These are phyloP conservation scores for Mucor irregularis DNA, from an alignment of 371 early-diverging fungal genomes.

Conservation along the genomic window DNA sequence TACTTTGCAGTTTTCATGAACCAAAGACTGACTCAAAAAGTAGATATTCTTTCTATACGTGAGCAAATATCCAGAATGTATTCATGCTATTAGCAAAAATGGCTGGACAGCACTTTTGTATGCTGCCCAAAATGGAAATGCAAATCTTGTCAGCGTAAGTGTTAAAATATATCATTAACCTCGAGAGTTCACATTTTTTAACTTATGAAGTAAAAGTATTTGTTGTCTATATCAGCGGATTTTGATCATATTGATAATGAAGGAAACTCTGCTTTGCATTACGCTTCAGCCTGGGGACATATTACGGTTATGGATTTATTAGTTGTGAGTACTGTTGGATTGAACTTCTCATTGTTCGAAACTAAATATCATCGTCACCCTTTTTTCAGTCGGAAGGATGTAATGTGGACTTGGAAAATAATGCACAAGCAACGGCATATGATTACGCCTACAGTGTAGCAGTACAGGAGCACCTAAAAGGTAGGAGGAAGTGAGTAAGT, in stretches of 20 bases:
- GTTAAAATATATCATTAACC: background rate
- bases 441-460: slow-evolving; percentile 49
- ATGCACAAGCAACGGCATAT: slow-evolving; percentile 35
- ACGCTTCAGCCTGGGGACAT: slow-evolving; percentile 56
- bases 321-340: slow-evolving; percentile 27
- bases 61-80: slow-evolving; percentile 47
- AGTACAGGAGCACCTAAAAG: slow-evolving; percentile 45
- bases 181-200: background rate
- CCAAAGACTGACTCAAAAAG: background rate
- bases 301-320: slow-evolving; percentile 47
- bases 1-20: no score
- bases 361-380: background rate
- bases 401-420: slow-evolving; percentile 48
- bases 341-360: no score
- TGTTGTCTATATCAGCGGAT: slow-evolving; percentile 48
- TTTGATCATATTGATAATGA: slow-evolving; percentile 56
- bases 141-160: slow-evolving; percentile 48
- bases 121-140: slow-evolving; percentile 53
- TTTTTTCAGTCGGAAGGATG: slow-evolving; percentile 42
- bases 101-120: slow-evolving; percentile 49
- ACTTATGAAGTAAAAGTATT: slow-evolving; percentile 26
- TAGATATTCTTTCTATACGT: slow-evolving; percentile 53
- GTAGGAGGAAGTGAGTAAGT: slow-evolving; percentile 5
- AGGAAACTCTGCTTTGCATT: slow-evolving; percentile 53
- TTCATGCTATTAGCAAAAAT: slow-evolving; percentile 50